These are phyloP conservation scores for Nakaseomyces uthaithaninus DNA, from an alignment of 1,139 yeast genomes.

Conservation along the genomic window DNA sequence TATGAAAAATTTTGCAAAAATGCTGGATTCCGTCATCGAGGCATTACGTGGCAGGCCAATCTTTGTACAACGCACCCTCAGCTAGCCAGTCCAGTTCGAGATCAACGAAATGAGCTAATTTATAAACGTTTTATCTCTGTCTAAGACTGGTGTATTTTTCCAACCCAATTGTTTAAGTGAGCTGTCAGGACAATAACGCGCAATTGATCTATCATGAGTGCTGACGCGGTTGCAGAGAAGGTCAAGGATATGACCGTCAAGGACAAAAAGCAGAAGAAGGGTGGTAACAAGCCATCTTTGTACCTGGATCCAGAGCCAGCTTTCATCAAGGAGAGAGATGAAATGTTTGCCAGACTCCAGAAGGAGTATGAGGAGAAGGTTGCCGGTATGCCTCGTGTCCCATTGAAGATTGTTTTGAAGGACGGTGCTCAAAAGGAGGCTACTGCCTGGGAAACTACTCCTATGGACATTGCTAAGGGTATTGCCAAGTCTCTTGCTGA, in stretches of 20 bases:
- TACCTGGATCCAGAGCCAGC: constrained; percentile 70
- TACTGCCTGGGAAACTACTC: constrained; percentile 81
- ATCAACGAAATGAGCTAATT: too few relatives aligned
- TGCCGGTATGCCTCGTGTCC: constrained; percentile 50
- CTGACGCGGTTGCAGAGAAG: constrained; percentile 41
- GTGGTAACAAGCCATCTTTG: constrained; percentile 35
- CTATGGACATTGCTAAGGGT: constrained; percentile 72
- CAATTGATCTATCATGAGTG: constrained; percentile 14
- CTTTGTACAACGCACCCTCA: too few relatives aligned
- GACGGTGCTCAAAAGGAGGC: constrained; percentile 80
- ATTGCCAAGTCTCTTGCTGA: constrained; percentile 87
- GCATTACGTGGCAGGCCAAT: too few relatives aligned
- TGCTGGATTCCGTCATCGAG: too few relatives aligned
- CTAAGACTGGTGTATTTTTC: too few relatives aligned
- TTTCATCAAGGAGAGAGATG: constrained; percentile 71
- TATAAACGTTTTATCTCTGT: too few relatives aligned
- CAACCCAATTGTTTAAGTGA: too few relatives aligned
- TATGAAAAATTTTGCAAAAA: too few relatives aligned
- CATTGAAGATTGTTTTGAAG: constrained; percentile 73
- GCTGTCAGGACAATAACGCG: not conserved
- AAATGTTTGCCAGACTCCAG: constrained; percentile 73
- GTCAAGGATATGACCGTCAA: constrained; percentile 36
- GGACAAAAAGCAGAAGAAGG: constrained; percentile 32
- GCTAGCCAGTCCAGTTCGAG: too few relatives aligned
- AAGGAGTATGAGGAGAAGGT: constrained; percentile 66